Conservation (phyloP, 2,329 filamentous ascomycete genomes). For the Diaporthe sp. region DNA sequence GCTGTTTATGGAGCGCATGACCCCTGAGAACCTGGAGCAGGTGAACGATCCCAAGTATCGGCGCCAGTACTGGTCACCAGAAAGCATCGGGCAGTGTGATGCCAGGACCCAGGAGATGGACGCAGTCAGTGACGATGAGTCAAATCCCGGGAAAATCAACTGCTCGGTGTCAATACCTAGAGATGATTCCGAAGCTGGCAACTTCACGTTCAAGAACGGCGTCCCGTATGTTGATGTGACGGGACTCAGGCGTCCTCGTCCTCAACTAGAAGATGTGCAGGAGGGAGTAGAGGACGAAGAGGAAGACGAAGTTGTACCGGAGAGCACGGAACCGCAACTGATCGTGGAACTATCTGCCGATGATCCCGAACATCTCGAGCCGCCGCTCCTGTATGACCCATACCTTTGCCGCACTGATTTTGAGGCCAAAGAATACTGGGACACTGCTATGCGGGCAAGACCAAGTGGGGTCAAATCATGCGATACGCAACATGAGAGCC, state of each 20-base stretch:
- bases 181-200: not conserved
- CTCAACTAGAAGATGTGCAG: not conserved
- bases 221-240: not conserved
- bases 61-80: conserved; percentile 5
- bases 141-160: not conserved
- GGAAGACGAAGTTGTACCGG: not conserved
- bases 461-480: not conserved
- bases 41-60: not conserved
- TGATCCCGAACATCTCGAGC: not conserved
- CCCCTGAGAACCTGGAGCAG: not conserved
- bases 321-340: not conserved
- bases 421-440: conserved; percentile 3
- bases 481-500: not conserved
- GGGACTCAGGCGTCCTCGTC: not conserved
- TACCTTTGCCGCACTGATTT: not conserved
- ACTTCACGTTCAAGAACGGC: not conserved
- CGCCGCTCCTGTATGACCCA: not conserved
- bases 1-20: conserved; percentile 11
- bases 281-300: not conserved
- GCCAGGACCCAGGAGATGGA: not conserved
- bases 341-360: not conserved
- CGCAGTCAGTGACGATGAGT: too few relatives aligned
- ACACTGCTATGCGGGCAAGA: not conserved
- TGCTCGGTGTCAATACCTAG: not conserved
- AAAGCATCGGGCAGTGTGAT: not conserved